Evolutionary conservation across 495 filamentous ascomycete species (phyloP).

Genomic region (Acidomyces sp.): DNA sequence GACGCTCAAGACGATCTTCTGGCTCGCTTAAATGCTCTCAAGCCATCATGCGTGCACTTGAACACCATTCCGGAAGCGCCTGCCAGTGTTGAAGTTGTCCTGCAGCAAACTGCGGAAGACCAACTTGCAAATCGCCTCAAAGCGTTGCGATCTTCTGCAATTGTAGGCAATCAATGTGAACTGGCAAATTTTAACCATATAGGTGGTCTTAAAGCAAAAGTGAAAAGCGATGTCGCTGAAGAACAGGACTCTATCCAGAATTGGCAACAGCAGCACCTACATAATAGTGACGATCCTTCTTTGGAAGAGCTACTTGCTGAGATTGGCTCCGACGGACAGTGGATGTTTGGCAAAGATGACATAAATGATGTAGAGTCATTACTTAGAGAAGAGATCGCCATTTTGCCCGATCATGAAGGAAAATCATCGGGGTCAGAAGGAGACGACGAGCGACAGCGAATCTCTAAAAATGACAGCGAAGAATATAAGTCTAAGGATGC

Average conservation of each 20-base stretch:
- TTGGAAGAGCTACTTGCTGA: conserved; percentile 30
- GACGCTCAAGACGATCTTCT: conserved; percentile 25
- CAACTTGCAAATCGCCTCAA: conserved; percentile 25
- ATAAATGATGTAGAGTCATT: conserved; percentile 22
- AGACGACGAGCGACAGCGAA: conserved; percentile 5
- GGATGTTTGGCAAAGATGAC: conserved; percentile 22
- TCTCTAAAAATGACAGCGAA: not conserved
- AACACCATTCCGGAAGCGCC: conserved; percentile 6
- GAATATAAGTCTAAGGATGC: conserved; percentile 2
- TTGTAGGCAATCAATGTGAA: not conserved
- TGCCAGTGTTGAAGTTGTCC: conserved; percentile 7
- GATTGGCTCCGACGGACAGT: conserved; percentile 26
- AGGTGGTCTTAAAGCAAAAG: conserved; percentile 2
- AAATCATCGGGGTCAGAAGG: not conserved
- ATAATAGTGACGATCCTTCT: conserved; percentile 23
- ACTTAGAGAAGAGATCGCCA: conserved; percentile 21
- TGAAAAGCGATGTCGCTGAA: conserved; percentile 6
- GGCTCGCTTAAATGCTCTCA: conserved; percentile 29
- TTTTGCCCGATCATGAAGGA: conserved; percentile 16
- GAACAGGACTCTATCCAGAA: conserved; percentile 12
- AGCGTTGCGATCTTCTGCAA: conserved; percentile 16
- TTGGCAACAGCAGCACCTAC: conserved; percentile 12
- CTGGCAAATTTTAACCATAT: not conserved
- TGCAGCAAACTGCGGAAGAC: conserved; percentile 7
- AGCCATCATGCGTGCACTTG: conserved; percentile 23